Conservation (phyloP, 441 rosid genomes). For the Rhodomyrtus psidioides region DNA sequence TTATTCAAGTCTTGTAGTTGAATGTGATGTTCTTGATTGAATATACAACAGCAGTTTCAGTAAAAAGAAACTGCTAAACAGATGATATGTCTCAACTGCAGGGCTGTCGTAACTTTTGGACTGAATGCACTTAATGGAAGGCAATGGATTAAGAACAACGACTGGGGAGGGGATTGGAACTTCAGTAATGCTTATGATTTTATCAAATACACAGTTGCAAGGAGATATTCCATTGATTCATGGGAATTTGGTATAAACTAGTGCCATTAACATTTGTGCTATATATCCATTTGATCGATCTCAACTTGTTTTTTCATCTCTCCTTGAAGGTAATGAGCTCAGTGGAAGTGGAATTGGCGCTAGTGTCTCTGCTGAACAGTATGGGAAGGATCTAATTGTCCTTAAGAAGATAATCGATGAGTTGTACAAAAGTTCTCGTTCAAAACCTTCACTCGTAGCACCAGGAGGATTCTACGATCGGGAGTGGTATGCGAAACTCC, state of each 20-base stretch:
- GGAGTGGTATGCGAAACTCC: slow-evolving; percentile 68
- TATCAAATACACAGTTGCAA: slow-evolving; percentile 1
- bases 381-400: slow-evolving; percentile 65
- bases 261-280: not conserved
- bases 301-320: not conserved
- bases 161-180: slow-evolving; percentile 14
- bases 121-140: slow-evolving; percentile 11
- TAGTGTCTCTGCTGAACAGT: slow-evolving; percentile 58
- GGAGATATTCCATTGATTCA: slow-evolving; percentile 8
- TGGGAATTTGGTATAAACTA: slow-evolving; percentile 6
- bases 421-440: slow-evolving; percentile 38
- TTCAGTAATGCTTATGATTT: slow-evolving; percentile 1
- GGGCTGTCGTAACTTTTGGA: slow-evolving; percentile 3
- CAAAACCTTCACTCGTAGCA: slow-evolving; percentile 61
- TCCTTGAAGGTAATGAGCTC: slow-evolving; percentile 71
- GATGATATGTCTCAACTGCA: not conserved
- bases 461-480: slow-evolving; percentile 89
- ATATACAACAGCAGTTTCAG: not conserved
- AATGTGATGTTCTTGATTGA: not conserved
- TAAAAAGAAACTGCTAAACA: not conserved
- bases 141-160: not conserved
- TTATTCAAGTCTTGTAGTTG: not conserved
- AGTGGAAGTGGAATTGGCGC: slow-evolving; percentile 81
- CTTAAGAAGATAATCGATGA: slow-evolving; percentile 48
- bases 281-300: not conserved